Conservation (phyloP, 2,329 filamentous ascomycete genomes). For the Sporothrix curviconia region DNA sequence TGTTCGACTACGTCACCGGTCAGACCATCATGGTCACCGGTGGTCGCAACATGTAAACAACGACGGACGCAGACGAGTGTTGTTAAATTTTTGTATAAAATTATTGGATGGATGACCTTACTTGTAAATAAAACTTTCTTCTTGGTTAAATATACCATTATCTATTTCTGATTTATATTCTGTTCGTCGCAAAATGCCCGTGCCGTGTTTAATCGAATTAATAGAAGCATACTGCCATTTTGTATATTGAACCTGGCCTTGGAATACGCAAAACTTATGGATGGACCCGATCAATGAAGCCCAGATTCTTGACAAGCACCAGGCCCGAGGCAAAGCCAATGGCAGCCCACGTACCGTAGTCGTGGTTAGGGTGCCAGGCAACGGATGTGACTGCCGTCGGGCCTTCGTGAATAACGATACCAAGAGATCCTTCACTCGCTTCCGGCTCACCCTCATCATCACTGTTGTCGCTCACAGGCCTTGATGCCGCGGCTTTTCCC, state of each 20-base stretch:
- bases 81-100: neutral
- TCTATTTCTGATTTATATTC: too few species aligned
- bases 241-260: too few species aligned
- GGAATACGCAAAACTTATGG: too few species aligned
- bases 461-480: too few species aligned
- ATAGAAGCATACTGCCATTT: too few species aligned
- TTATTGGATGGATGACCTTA: neutral
- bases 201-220: slow-evolving; percentile 24
- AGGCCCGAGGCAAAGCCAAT: slow-evolving; percentile 61
- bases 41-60: slow-evolving; percentile 53
- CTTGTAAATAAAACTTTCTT: slow-evolving; percentile 5
- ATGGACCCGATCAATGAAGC: too few species aligned
- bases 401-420: slow-evolving; percentile 48
- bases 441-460: slow-evolving; percentile 20
- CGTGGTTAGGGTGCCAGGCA: slow-evolving; percentile 62
- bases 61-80: neutral
- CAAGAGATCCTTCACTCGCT: neutral
- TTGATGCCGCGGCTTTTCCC: too few species aligned
- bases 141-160: neutral
- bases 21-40: slow-evolving; percentile 85
- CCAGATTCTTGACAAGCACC: slow-evolving; percentile 61
- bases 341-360: slow-evolving; percentile 61
- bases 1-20: slow-evolving; percentile 78
- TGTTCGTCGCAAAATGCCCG: too few species aligned
- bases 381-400: slow-evolving; percentile 55